phyloP scores from a whole-genome alignment of 768 basidiomycete genomes.

The Naganishia antarctica region DNA sequence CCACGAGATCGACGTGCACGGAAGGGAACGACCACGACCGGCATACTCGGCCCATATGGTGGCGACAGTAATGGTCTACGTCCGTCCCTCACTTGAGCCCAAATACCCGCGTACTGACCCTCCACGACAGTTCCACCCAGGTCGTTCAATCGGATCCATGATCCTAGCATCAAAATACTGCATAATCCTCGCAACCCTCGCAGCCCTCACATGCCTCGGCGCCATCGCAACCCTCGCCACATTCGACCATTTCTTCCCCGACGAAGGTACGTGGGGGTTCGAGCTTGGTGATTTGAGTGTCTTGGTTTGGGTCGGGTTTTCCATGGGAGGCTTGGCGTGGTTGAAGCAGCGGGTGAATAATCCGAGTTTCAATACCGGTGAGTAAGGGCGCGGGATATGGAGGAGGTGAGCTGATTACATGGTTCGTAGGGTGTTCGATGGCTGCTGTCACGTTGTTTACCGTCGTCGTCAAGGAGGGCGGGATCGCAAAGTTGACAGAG shows the following conservation, averaged over 20 bases:
- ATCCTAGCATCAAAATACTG: constrained; percentile 82
- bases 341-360: constrained; percentile 86
- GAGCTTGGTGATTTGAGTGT: constrained; percentile 66
- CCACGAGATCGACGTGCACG: constrained; percentile 53
- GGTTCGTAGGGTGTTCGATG: too few relatives aligned
- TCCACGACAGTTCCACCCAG: constrained; percentile 75
- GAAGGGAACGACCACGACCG: constrained; percentile 50
- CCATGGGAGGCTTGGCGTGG: constrained; percentile 79
- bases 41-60: constrained; percentile 84
- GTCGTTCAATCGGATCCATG: constrained; percentile 89
- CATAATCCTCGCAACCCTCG: constrained; percentile 56
- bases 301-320: constrained; percentile 75
- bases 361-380: constrained; percentile 83
- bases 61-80: constrained; percentile 65
- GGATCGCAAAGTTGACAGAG: constrained; percentile 65
- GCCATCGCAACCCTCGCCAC: constrained; percentile 77
- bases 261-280: constrained; percentile 31
- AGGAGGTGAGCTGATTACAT: constrained; percentile 6
- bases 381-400: constrained; percentile 3
- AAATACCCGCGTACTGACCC: too few relatives aligned
- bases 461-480: constrained; percentile 88
- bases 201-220: constrained; percentile 66
- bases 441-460: constrained; percentile 54
- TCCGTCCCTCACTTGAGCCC: constrained; percentile 51
- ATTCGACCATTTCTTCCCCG: constrained; percentile 55